These are phyloP conservation scores for Phytophthora brassicae DNA, from an alignment of 352 stramenopile genomes.

Conservation along the genomic window DNA sequence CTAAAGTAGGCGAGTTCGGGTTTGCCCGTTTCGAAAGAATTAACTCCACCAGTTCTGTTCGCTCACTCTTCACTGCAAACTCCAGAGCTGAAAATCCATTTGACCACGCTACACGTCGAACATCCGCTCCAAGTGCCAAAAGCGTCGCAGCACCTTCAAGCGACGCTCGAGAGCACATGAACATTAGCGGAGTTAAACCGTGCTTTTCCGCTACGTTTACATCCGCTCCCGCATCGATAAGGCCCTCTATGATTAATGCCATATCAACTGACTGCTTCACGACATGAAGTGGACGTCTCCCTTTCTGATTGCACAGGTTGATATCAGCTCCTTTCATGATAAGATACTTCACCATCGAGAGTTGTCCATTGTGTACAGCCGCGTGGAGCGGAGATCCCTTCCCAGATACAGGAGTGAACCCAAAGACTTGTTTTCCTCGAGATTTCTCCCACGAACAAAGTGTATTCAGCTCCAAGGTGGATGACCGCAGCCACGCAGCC, in stretches of 20 bases:
- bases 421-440: slow-evolving; percentile 68
- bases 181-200: slow-evolving; percentile 80
- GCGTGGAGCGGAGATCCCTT: slow-evolving; percentile 67
- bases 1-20: slow-evolving; percentile 57
- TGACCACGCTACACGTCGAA: slow-evolving; percentile 69
- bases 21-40: slow-evolving; percentile 68
- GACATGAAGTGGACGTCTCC: slow-evolving; percentile 68
- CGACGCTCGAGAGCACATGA: slow-evolving; percentile 59
- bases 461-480: slow-evolving; percentile 60
- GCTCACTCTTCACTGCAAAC: slow-evolving; percentile 47
- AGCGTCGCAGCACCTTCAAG: slow-evolving; percentile 74
- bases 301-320: slow-evolving; percentile 62
- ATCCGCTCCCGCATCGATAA: slow-evolving; percentile 56
- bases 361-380: slow-evolving; percentile 59
- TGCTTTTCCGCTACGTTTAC: slow-evolving; percentile 64
- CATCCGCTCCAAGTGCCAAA: slow-evolving; percentile 66
- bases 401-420: slow-evolving; percentile 57
- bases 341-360: slow-evolving; percentile 66
- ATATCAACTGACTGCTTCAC: slow-evolving; percentile 58
- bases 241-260: slow-evolving; percentile 60
- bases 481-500: slow-evolving; percentile 53
- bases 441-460: slow-evolving; percentile 74
- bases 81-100: slow-evolving; percentile 73
- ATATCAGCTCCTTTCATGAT: slow-evolving; percentile 47
- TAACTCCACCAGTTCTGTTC: slow-evolving; percentile 61